A percentile compares a stretch with the other conserved stretches of the same genome.
These are phyloP conservation scores for Xylaria castorea DNA, from an alignment of 495 filamentous ascomycete genomes.

Conservation along the genomic window DNA sequence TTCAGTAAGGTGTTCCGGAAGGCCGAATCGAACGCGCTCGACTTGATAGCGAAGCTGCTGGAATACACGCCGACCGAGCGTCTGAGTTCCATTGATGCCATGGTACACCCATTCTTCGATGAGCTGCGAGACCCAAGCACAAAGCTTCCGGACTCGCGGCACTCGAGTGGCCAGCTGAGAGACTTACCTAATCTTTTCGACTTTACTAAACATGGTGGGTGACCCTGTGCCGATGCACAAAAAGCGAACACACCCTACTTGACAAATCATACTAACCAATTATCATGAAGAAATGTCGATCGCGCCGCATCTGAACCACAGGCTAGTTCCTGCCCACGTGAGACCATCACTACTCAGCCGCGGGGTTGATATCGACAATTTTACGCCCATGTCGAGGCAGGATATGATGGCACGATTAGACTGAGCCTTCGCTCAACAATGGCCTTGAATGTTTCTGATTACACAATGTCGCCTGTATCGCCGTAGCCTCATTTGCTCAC, in stretches of 20 bases:
- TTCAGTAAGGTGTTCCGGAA: slow-evolving; percentile 99
- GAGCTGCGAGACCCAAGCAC: slow-evolving; percentile 90
- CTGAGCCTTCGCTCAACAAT: slow-evolving; percentile 58
- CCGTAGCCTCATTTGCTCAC: slow-evolving; percentile 41
- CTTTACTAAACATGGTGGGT: slow-evolving; percentile 90
- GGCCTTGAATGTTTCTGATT: slow-evolving; percentile 30
- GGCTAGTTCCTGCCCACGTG: slow-evolving; percentile 85
- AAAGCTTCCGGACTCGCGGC: slow-evolving; percentile 90
- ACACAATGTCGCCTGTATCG: slow-evolving; percentile 38
- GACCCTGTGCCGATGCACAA: background rate
- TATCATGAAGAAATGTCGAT: slow-evolving; percentile 85
- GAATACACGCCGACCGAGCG: slow-evolving; percentile 98
- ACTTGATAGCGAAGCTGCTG: slow-evolving; percentile 88
- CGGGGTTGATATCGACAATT: slow-evolving; percentile 92
- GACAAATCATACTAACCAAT: slow-evolving; percentile 29
- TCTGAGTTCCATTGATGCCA: slow-evolving; percentile 90
- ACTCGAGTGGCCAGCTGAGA: slow-evolving; percentile 73
- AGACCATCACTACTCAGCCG: slow-evolving; percentile 72
- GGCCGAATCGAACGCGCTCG: slow-evolving; percentile 90
- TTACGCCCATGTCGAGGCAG: slow-evolving; percentile 85
- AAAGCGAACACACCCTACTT: background rate
- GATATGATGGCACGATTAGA: slow-evolving; percentile 99
- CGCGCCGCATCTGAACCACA: slow-evolving; percentile 80
- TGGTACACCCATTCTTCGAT: slow-evolving; percentile 99
- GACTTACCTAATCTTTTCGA: slow-evolving; percentile 91